A percentile compares a stretch with the other conserved stretches of the same genome.
Evolutionary conservation across 2,329 filamentous ascomycete species (phyloP).

Genomic region (Sporothrix pallida): DNA sequence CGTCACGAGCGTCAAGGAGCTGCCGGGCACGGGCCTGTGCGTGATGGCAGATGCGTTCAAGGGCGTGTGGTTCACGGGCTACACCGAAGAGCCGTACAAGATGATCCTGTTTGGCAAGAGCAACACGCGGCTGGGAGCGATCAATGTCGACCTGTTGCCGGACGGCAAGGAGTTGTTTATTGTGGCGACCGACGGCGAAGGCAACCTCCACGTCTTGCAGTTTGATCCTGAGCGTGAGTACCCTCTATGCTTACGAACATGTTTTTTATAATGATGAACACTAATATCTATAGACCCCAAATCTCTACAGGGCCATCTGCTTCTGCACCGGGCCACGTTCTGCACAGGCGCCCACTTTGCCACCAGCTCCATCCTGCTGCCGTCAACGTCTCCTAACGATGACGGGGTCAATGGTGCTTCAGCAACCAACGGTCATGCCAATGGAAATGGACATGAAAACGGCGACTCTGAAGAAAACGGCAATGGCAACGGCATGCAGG

Average conservation of each 20-base stretch:
- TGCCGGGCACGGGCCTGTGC: constrained; percentile 82
- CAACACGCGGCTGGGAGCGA: constrained; percentile 74
- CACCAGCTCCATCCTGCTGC: constrained; percentile 76
- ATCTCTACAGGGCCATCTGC: constrained; percentile 83
- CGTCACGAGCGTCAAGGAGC: constrained; percentile 81
- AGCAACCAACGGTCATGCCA: background rate
- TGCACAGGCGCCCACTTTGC: constrained; percentile 80
- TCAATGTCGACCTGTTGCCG: constrained; percentile 86
- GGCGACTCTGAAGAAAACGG: constrained; percentile 8
- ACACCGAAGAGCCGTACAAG: constrained; percentile 94
- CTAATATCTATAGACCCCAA: constrained; percentile 72
- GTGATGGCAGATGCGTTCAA: constrained; percentile 90
- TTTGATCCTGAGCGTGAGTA: constrained; percentile 90
- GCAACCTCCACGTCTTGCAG: constrained; percentile 85
- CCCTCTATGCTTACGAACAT: too few species aligned
- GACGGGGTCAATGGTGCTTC: background rate
- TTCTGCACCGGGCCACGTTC: constrained; percentile 88
- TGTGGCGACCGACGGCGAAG: constrained; percentile 80
- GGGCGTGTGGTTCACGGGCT: constrained; percentile 94
- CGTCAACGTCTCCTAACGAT: constrained; percentile 55
- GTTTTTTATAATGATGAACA: too few species aligned
- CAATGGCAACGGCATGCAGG: constrained; percentile 19
- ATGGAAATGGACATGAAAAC: constrained; percentile 15
- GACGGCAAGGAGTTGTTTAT: constrained; percentile 83
- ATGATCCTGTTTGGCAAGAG: constrained; percentile 93